These are phyloP conservation scores for Cladorrhinum sp. DNA, from an alignment of 2,329 filamentous ascomycete genomes.

Conservation along the genomic window DNA sequence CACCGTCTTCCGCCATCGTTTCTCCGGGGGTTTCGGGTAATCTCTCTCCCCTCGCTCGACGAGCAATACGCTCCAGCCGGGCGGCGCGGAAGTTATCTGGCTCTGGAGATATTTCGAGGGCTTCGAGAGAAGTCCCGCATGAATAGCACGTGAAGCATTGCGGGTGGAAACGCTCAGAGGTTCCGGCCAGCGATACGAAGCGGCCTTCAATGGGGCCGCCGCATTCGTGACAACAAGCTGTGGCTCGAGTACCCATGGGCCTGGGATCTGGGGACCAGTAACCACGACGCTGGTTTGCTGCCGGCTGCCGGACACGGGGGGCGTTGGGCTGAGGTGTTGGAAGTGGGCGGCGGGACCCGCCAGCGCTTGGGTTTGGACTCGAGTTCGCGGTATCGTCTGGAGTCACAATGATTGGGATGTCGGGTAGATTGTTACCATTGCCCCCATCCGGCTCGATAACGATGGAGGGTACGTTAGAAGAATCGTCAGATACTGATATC, in stretches of 20 bases:
- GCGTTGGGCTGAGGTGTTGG: slow-evolving; percentile 44
- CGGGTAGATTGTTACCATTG: slow-evolving; percentile 24
- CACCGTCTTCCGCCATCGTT: slow-evolving; percentile 68
- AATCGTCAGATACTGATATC: slow-evolving; percentile 45
- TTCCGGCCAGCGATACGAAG: slow-evolving; percentile 78
- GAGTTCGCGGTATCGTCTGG: slow-evolving; percentile 38
- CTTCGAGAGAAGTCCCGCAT: slow-evolving; percentile 85
- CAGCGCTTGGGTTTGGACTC: background rate
- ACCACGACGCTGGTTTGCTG: slow-evolving; percentile 42
- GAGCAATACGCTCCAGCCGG: slow-evolving; percentile 69
- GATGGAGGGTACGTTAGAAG: slow-evolving; percentile 33
- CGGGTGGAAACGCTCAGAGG: slow-evolving; percentile 77
- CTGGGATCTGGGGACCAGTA: slow-evolving; percentile 58
- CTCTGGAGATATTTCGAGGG: slow-evolving; percentile 93
- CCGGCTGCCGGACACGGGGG: slow-evolving; percentile 33
- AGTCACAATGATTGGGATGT: slow-evolving; percentile 43
- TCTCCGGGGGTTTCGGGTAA: slow-evolving; percentile 61
- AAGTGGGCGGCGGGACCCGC: slow-evolving; percentile 42
- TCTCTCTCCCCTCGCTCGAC: slow-evolving; percentile 55
- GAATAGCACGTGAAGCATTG: slow-evolving; percentile 88
- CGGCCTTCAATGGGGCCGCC: slow-evolving; percentile 81
- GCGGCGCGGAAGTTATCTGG: slow-evolving; percentile 68
- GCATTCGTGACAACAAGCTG: slow-evolving; percentile 81
- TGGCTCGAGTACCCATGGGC: slow-evolving; percentile 46
- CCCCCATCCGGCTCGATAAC: slow-evolving; percentile 35